phyloP scores from a whole-genome alignment of 2,329 filamentous ascomycete genomes.

The Drechslera avenae region DNA sequence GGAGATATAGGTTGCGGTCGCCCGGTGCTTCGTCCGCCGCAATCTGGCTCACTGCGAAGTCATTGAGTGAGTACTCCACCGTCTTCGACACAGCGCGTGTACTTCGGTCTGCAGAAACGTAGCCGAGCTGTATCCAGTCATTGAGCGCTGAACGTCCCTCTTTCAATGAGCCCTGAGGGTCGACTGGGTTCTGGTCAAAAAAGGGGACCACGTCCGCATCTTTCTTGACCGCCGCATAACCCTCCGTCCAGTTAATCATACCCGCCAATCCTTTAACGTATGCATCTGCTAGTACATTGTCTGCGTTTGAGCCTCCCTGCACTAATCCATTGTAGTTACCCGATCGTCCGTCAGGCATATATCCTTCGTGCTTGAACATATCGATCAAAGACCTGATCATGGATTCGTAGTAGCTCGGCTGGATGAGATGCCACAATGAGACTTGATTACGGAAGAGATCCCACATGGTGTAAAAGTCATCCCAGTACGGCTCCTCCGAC shows the following conservation, averaged over 20 bases:
- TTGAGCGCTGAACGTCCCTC: constrained; percentile 51
- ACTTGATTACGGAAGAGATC: constrained; percentile 66
- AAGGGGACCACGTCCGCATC: constrained; percentile 65
- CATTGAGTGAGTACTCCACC: constrained; percentile 52
- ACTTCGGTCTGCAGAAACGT: constrained; percentile 47
- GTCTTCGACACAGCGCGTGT: constrained; percentile 50
- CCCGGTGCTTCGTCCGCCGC: constrained; percentile 49
- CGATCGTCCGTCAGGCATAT: constrained; percentile 70
- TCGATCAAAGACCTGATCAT: constrained; percentile 75
- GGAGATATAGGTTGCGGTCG: constrained; percentile 48
- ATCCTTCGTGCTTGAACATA: constrained; percentile 65
- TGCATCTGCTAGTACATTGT: constrained; percentile 65
- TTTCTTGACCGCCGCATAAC: constrained; percentile 72
- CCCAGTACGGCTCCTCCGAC: constrained; percentile 68
- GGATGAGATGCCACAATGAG: constrained; percentile 62
- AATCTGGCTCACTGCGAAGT: constrained; percentile 51
- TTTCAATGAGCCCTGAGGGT: constrained; percentile 46
- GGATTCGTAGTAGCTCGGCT: constrained; percentile 65
- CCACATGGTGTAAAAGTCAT: constrained; percentile 78
- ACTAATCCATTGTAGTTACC: constrained; percentile 61
- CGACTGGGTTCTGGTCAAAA: constrained; percentile 44
- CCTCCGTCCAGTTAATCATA: constrained; percentile 72
- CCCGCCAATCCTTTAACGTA: constrained; percentile 67
- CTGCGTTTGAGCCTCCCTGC: constrained; percentile 45
- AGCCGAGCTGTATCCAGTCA: constrained; percentile 52